phyloP scores from a whole-genome alignment of 345 rosid genomes.

The Eucalyptus pumila region DNA sequence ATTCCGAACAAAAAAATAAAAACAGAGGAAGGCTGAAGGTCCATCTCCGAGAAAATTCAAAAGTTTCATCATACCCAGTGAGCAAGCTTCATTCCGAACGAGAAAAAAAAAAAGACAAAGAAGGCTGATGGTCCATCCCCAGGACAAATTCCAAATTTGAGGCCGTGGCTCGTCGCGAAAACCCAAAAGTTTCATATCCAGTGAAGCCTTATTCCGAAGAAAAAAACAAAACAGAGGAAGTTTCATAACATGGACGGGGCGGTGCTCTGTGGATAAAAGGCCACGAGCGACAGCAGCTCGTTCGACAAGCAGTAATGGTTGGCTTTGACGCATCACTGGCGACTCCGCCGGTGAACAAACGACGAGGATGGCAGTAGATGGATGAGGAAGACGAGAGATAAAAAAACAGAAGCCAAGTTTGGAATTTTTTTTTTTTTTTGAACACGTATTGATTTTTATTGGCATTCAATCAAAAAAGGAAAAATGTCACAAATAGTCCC shows the following conservation, averaged over 20 bases:
- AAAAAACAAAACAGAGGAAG: neutral
- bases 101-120: too few species aligned
- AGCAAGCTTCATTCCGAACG: too few species aligned
- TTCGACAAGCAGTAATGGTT: neutral
- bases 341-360: neutral
- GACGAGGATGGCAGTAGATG: neutral
- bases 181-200: too few species aligned
- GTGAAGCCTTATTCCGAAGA: neutral
- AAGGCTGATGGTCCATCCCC: too few species aligned
- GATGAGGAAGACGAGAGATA: neutral
- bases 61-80: too few species aligned
- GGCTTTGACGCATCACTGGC: neutral
- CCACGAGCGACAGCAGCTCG: neutral
- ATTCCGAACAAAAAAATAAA: neutral
- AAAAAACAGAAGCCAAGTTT: neutral
- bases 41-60: too few species aligned
- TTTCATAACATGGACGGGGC: neutral
- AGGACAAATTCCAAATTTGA: too few species aligned
- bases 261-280: neutral
- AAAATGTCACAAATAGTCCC: too few species aligned
- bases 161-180: too few species aligned
- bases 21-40: neutral
- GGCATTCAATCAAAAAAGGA: accelerated
- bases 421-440: neutral
- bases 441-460: neutral